phyloP scores from a whole-genome alignment of 2,329 filamentous ascomycete species.

The Paecilomyces variotii region DNA sequence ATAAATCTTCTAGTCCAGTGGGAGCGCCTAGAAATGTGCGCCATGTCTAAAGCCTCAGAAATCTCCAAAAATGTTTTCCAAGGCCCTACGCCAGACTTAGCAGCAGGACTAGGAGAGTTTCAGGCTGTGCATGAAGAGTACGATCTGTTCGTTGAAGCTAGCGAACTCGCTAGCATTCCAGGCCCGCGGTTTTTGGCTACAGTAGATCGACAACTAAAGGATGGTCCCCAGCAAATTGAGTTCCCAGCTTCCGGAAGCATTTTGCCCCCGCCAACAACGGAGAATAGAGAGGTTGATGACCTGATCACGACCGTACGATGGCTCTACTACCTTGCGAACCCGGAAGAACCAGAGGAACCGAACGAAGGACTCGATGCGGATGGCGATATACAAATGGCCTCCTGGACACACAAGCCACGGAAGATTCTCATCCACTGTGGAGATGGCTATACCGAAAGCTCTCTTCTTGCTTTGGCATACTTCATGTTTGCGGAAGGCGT shows the following conservation, averaged over 20 bases:
- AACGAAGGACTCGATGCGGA: conserved; percentile 38
- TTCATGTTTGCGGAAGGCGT: conserved; percentile 83
- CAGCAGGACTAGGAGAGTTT: conserved; percentile 35
- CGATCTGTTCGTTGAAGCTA: conserved; percentile 83
- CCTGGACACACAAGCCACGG: conserved; percentile 38
- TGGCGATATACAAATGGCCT: conserved; percentile 49
- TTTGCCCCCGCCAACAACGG: conserved; percentile 69
- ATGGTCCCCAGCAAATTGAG: conserved; percentile 54
- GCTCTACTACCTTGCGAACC: conserved; percentile 77
- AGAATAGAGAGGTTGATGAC: conserved; percentile 71
- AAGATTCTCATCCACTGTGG: conserved; percentile 86
- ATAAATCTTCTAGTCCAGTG: conserved; percentile 51
- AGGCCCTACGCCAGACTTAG: conserved; percentile 72
- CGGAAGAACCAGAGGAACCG: conserved; percentile 31
- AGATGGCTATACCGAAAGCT: conserved; percentile 93
- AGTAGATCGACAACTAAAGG: conserved; percentile 50
- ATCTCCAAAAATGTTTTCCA: conserved; percentile 86
- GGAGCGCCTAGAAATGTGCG: conserved; percentile 86
- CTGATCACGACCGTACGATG: conserved; percentile 82
- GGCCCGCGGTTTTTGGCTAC: conserved; percentile 59
- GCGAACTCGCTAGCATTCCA: conserved; percentile 69
- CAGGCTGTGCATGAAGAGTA: conserved; percentile 47
- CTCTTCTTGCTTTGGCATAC: conserved; percentile 81
- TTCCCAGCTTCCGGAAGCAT: conserved; percentile 96
- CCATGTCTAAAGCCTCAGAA: conserved; percentile 82